phyloP scores from a whole-genome alignment of 1,284 basidiomycete genomes.

The Tylopilus sp. region DNA sequence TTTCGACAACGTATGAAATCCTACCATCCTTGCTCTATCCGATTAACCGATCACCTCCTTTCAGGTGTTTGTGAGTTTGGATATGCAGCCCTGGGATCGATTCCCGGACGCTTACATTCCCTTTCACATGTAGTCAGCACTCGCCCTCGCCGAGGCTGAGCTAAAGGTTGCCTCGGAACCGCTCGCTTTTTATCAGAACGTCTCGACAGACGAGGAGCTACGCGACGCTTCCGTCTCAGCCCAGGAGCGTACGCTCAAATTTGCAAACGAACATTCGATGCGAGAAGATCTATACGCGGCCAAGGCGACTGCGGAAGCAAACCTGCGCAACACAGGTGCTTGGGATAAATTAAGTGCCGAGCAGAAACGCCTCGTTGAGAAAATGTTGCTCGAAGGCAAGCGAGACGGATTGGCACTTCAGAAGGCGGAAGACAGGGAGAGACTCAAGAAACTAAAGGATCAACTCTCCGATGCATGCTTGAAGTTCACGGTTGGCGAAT shows the following conservation, averaged over 20 bases:
- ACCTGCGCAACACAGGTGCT: conserved; percentile 54
- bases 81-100: not conserved
- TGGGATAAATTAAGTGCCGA: conserved; percentile 59
- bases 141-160: conserved; percentile 58
- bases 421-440: conserved; percentile 53
- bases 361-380: conserved; percentile 68
- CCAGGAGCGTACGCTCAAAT: conserved; percentile 62
- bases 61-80: conserved; percentile 60
- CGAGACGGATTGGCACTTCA: conserved; percentile 69
- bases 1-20: conserved; percentile 55
- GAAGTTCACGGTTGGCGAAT: conserved; percentile 60
- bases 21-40: not conserved
- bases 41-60: not conserved
- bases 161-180: conserved; percentile 53
- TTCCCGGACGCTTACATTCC: conserved; percentile 7
- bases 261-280: conserved; percentile 67
- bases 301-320: conserved; percentile 63
- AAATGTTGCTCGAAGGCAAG: conserved; percentile 72
- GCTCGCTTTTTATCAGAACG: conserved; percentile 74
- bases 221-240: conserved; percentile 72
- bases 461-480: conserved; percentile 68
- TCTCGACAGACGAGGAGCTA: conserved; percentile 65
- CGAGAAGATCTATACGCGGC: conserved; percentile 72
- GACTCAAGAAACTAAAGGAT: conserved; percentile 60
- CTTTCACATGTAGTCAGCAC: conserved; percentile 35